Base-by-base conservation (phyloP, 805 yeast genomes). In the Wickerhamomyces subpelliculosus region DNA sequence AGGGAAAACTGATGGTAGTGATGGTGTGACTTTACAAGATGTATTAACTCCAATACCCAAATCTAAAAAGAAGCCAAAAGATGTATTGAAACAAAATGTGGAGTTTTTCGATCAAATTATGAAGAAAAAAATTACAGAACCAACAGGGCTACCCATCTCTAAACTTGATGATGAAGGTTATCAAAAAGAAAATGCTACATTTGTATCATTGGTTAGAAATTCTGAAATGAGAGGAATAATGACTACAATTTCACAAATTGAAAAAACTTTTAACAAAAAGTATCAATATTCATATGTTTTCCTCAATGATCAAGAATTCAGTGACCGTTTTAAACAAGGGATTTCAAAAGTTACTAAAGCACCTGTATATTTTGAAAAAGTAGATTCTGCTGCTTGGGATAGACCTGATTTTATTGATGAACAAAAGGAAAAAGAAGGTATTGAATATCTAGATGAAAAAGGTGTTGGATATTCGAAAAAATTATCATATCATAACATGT, bases 221-320 rank as follows among this genome's bases (percentile, higher is more conserved):
- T 52, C 68, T 7, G 95, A 86, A 49, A 52, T 71, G 16, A 47
- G 47, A 0, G 67, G 58, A 1, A 65, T 85, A 9, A 49, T 73
- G 1, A 45, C 49, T 10, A 72, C 94, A 1, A 75, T 87, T 43
- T 54, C 53, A 39, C 74, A 71, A 44, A 71, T 87, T 27, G 95
- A 86, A 52, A 55, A 55, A 20, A 68, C 62, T 2, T 86, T 85
- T 64, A 86, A 86, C 54, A 44, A 59, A 20, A 82, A 83, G 50
- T 86, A 79, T 58, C 70, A 72, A 35, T 86, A 86, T 54, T 94
- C 95, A 0, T 86, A 86, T 63, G 84, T 85, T 2, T 82, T 86
- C 42, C 54, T 86, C 28, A 86, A 85, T 52, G 94, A 87, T 51
- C 65, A 62, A 38, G 78, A 78, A 4, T 86, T 86, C 54, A 60